Base-by-base conservation (phyloP, 2,329 filamentous ascomycete genomes). In the Aureobasidium sp. region DNA sequence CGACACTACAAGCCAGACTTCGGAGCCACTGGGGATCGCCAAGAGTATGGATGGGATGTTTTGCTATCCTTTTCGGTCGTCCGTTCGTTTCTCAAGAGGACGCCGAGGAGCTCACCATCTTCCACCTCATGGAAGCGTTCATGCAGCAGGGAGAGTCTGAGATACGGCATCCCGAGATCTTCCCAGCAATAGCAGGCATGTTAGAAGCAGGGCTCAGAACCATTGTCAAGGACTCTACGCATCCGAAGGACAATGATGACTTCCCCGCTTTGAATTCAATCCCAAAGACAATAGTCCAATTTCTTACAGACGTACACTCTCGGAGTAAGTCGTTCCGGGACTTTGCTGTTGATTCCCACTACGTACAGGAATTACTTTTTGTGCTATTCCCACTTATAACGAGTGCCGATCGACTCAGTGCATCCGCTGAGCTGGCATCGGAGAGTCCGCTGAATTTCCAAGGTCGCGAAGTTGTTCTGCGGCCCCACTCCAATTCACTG, bases 11-110 rank as follows among this genome's bases (percentile, higher is more conserved):
- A 41, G 83, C 89, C 68, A 84, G 90, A 36, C 76, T 99, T 4
- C 91, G 87, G 69, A 81, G 87, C 68, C 97, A 92, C 85, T 99
- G 94, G 93, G 87, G 89, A 68, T 82, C 91, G 16, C 84, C 91
- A 2, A 84, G 85, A 0, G 75, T 97, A 30, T 97, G 94, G 94
- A 86, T 88, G 0, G 87, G 94, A 45, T 91, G 89, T 70, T 90
- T 99, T 73, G 87, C 90, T 59, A 88, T 97, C 27, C 75, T 99
- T 2, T 96, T 99, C 69, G 91, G 90, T 0, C 82, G 85, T 45
- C 91, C 97, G 69, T 84, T 95, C 16, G 86, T 85, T 2, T 84
- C 84, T 53, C 82, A 92, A 67, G 83, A 92, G 68, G 84, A 91
- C 67, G 84, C 89, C 57, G 81, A 84, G 66, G 81, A 86, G 30